A percentile compares a stretch with the other conserved stretches of the same genome.
Evolutionary conservation across 2,329 filamentous ascomycete species (phyloP).

Genomic region (Paecilomyces fulvus): DNA sequence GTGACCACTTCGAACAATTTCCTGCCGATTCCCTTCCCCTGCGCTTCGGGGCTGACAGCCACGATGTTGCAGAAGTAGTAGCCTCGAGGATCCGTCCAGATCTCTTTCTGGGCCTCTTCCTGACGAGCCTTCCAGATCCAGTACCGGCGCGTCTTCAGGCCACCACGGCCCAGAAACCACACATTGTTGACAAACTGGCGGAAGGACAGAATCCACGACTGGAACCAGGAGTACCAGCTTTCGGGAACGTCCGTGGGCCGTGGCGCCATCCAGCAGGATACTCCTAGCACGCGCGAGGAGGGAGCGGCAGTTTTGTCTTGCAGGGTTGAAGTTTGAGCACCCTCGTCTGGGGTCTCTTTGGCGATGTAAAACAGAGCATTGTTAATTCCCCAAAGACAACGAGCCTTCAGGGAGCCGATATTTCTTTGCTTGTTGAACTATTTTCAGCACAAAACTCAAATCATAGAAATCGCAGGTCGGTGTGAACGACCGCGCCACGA

Average conservation of each 20-base stretch:
- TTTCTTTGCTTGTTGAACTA: constrained; percentile 56
- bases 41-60: constrained; percentile 56
- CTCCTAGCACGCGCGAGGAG: constrained; percentile 51
- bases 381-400: constrained; percentile 62
- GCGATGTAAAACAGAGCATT: constrained; percentile 63
- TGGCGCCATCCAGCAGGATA: constrained; percentile 64
- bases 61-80: constrained; percentile 75
- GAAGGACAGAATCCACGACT: constrained; percentile 58
- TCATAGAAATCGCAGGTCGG: constrained; percentile 5
- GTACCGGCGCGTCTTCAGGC: constrained; percentile 58
- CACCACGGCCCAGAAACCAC: constrained; percentile 56
- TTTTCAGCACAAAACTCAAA: constrained; percentile 2
- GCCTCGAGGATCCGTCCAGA: constrained; percentile 58
- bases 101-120: constrained; percentile 48
- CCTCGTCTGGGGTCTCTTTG: constrained; percentile 43
- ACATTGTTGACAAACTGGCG: constrained; percentile 60
- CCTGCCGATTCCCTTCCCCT: constrained; percentile 59
- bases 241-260: constrained; percentile 38
- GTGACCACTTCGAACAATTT: constrained; percentile 57
- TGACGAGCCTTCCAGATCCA: constrained; percentile 65
- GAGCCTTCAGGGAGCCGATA: constrained; percentile 53
- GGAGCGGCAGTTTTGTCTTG: constrained; percentile 2
- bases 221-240: constrained; percentile 55
- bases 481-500: constrained; percentile 1
- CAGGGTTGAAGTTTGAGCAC: constrained; percentile 13